phyloP scores from a whole-genome alignment of 225 moss, liverwort and hornwort genomes.

The Physcomitrium patens region DNA sequence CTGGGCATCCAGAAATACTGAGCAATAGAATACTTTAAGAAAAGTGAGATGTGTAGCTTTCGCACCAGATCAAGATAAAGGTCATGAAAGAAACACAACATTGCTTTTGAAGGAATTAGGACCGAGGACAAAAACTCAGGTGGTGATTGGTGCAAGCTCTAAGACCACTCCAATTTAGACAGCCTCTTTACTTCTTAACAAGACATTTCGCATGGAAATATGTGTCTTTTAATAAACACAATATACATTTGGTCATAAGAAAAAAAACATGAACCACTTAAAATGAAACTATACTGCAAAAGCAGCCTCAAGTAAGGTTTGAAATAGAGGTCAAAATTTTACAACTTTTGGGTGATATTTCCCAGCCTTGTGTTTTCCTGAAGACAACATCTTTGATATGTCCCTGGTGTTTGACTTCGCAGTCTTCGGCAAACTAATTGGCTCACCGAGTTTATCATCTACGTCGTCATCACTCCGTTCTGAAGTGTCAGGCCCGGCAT shows the following conservation, averaged over 20 bases:
- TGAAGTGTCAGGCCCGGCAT: slow-evolving; percentile 28
- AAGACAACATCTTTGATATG: slow-evolving; percentile 32
- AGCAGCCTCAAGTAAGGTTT: background rate
- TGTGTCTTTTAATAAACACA: background rate
- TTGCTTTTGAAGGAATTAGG: background rate
- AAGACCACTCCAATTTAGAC: background rate
- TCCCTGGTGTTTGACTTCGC: slow-evolving; percentile 27
- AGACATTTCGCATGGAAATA: background rate
- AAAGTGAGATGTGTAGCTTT: background rate
- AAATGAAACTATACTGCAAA: slow-evolving; percentile 4
- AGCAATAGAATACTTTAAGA: no score
- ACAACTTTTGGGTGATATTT: slow-evolving; percentile 56
- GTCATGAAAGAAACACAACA: background rate
- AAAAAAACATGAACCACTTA: background rate
- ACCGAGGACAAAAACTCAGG: background rate
- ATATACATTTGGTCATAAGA: background rate
- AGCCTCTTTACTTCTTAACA: background rate
- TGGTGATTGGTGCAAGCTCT: background rate
- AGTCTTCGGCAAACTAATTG: slow-evolving; percentile 27
- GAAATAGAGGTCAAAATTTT: slow-evolving; percentile 44
- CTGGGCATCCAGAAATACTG: no score
- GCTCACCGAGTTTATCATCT: slow-evolving; percentile 29
- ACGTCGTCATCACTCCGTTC: slow-evolving; percentile 40
- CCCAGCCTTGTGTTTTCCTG: slow-evolving; percentile 31
- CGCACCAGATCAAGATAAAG: background rate